These are phyloP conservation scores for Pseudopyrenochaeta lycopersici DNA, from an alignment of 2,329 filamentous ascomycete genomes.

Conservation along the genomic window DNA sequence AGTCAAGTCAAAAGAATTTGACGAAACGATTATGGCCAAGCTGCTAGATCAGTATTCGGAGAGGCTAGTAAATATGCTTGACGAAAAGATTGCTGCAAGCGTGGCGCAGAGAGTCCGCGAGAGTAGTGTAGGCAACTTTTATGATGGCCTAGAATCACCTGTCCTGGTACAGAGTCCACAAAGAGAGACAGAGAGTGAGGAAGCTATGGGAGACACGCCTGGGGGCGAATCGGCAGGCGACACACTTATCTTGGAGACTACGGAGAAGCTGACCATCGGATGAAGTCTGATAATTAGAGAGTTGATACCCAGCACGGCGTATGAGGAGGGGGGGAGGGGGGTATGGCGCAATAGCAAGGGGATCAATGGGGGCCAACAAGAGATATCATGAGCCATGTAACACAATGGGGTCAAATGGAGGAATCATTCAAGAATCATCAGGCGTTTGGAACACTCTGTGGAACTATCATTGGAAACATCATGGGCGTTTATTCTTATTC, in stretches of 20 bases:
- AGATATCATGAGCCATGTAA: too few species aligned
- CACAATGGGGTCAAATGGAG: too few species aligned
- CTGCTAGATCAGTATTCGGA: constrained; percentile 80
- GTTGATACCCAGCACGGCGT: not conserved
- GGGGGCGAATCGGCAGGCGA: constrained; percentile 10
- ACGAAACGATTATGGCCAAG: constrained; percentile 58
- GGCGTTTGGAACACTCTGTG: too few species aligned
- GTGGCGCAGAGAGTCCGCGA: constrained; percentile 48
- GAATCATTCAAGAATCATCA: too few species aligned
- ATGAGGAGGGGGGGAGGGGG: not conserved
- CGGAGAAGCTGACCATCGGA: constrained; percentile 15
- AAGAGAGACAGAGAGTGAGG: constrained; percentile 13
- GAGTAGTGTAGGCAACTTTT: constrained; percentile 41
- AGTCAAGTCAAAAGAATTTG: constrained; percentile 50
- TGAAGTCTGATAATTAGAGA: not conserved
- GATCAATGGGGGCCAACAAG: too few species aligned
- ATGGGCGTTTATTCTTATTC: too few species aligned
- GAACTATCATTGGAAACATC: too few species aligned
- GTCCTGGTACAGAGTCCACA: constrained; percentile 11
- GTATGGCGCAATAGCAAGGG: too few species aligned
- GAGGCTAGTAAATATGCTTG: constrained; percentile 73
- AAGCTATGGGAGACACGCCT: not conserved
- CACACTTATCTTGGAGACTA: constrained; percentile 12
- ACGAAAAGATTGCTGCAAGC: constrained; percentile 69
- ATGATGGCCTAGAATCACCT: constrained; percentile 24